phyloP scores from a whole-genome alignment of 2,329 filamentous ascomycete species.

The Scedosporium apiospermum region DNA sequence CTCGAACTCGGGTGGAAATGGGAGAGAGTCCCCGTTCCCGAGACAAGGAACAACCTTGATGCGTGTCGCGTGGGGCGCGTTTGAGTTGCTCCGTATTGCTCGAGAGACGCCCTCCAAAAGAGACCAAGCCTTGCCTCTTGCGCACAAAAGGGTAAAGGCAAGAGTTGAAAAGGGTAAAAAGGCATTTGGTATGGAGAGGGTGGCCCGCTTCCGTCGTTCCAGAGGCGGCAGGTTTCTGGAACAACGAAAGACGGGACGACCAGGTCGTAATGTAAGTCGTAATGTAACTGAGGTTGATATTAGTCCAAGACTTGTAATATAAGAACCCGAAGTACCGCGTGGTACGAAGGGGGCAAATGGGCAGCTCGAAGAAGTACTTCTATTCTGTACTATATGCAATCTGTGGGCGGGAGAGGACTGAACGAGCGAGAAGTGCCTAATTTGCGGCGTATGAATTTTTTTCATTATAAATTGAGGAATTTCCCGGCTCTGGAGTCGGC shows the following conservation, averaged over 20 bases:
- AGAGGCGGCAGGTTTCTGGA: background rate
- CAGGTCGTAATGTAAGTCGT: background rate
- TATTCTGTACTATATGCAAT: no score
- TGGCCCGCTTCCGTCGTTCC: background rate
- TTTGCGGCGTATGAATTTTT: no score
- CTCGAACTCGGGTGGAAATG: background rate
- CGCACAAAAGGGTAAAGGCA: background rate
- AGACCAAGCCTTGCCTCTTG: background rate
- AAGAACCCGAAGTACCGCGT: no score
- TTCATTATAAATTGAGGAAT: no score
- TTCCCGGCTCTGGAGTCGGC: no score
- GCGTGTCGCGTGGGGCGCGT: no score
- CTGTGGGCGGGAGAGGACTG: no score
- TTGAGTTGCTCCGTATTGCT: no score
- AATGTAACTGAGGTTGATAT: background rate
- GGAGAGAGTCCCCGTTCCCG: background rate
- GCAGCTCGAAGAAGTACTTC: no score
- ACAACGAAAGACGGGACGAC: background rate
- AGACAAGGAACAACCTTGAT: background rate
- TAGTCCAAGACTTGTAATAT: background rate
- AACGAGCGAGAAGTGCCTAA: no score
- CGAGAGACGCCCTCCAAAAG: no score
- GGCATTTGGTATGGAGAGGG: background rate
- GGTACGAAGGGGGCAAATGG: no score
- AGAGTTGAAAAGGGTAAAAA: background rate